Conservation (phyloP, 1,139 yeast species). For the Taphrina betulina region DNA sequence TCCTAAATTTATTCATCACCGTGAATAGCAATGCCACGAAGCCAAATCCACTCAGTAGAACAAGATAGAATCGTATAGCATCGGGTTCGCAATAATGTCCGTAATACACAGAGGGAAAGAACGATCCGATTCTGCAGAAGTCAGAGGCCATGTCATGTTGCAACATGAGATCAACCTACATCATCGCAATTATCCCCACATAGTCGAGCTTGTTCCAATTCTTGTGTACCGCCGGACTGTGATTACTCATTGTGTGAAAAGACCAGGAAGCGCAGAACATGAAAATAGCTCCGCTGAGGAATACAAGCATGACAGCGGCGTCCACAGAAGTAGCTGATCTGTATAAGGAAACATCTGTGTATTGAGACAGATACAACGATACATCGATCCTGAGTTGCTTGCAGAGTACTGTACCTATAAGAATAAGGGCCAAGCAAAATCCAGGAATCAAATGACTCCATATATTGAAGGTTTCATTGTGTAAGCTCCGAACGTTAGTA, state of each 20-base stretch:
- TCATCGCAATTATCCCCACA: slow-evolving; percentile 76
- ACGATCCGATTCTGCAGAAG: slow-evolving; percentile 54
- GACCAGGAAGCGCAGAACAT: slow-evolving; percentile 74
- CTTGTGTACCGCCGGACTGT: slow-evolving; percentile 60
- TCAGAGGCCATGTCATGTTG: neutral
- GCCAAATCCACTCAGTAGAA: slow-evolving; percentile 58
- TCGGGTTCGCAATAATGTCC: slow-evolving; percentile 57
- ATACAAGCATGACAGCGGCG: slow-evolving; percentile 48
- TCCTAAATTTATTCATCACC: slow-evolving; percentile 62
- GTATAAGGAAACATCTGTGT: neutral
- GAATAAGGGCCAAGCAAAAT: slow-evolving; percentile 1
- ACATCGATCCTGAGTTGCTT: no score
- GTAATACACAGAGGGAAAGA: slow-evolving; percentile 67
- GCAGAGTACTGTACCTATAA: neutral
- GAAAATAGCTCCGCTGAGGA: slow-evolving; percentile 53
- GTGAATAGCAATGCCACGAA: slow-evolving; percentile 63
- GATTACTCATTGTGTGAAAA: slow-evolving; percentile 76
- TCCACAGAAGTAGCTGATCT: slow-evolving; percentile 45
- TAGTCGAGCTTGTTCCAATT: slow-evolving; percentile 83
- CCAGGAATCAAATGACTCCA: slow-evolving; percentile 76
- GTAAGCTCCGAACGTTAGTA: no score
- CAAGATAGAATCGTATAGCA: slow-evolving; percentile 51
- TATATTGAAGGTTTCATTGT: slow-evolving; percentile 80
- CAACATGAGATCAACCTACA: slow-evolving; percentile 40
- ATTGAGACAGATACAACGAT: neutral